Evolutionary conservation across 2,329 filamentous ascomycete species (phyloP), one percentile per base, ranked within the genome.

Genomic region (Colletotrichum lini): DNA sequence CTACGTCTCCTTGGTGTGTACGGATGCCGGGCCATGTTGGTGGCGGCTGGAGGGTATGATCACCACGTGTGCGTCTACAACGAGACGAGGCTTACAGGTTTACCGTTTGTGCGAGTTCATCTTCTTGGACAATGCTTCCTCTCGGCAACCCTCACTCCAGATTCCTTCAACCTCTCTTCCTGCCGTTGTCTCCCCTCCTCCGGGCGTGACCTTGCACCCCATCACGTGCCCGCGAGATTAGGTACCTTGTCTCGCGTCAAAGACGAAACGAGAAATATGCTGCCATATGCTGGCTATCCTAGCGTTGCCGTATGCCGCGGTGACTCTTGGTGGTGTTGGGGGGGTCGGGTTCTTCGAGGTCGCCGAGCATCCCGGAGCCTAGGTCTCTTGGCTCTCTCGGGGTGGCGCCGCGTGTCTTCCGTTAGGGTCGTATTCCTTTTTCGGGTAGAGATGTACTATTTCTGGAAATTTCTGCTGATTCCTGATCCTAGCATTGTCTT

Each of bases 241-340:
- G 54, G 40, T 66, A 50, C 47, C 67, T 67, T 16, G 67, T 44
- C 56, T 45, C n/a, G n/a, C 13, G 21, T 50, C 3, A 13, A 5
- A 10, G 18, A 30, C 10, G 44, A 10, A 2, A n/a, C 4, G n/a
- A 26, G 8, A 2, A 18, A 44, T 7, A 44, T 15, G 10, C 18
- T n/a, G 13, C 44, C 21, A 3, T 65, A 8, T 16, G 23, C n/a
- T 45, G 10, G 35, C 12, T 26, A 15, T 23, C n/a, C 52, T 21
- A 45, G 45, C 60, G 60, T 18, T 44, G 56, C 4, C 21, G 38
- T 21, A 44, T 60, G 40, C 62, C 62, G 47, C 50, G 50, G 21
- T 35, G 23, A 10, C 7, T 35, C 30, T 35, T 35, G 8, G 7
- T 35, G 30, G 8, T 9, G 30, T 57, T 4, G 16, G 40, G 13